A percentile compares a stretch with the other conserved stretches of the same genome.
Conservation (phyloP, 495 filamentous ascomycete species). For the Aspergillus hancockii region DNA sequence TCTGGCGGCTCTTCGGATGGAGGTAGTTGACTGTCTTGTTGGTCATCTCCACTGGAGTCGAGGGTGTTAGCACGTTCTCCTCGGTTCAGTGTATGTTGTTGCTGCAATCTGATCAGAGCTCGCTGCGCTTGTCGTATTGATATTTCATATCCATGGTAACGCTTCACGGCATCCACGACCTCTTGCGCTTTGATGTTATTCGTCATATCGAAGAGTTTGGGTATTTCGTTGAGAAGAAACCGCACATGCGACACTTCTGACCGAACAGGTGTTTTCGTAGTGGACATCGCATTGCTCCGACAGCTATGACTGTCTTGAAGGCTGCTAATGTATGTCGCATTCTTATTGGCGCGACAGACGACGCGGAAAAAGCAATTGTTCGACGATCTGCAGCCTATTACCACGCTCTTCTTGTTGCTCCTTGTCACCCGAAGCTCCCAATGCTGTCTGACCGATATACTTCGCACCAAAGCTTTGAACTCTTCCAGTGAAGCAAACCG, state of each 20-base stretch:
- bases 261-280: slow-evolving; percentile 40
- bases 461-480: slow-evolving; percentile 45
- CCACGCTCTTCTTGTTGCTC: slow-evolving; percentile 51
- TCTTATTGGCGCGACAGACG: slow-evolving; percentile 50
- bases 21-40: slow-evolving; percentile 17
- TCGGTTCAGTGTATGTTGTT: slow-evolving; percentile 28
- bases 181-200: slow-evolving; percentile 41
- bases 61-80: slow-evolving; percentile 24
- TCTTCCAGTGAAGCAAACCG: slow-evolving; percentile 46
- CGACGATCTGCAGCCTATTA: slow-evolving; percentile 46
- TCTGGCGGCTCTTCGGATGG: slow-evolving; percentile 20
- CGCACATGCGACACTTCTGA: slow-evolving; percentile 52
- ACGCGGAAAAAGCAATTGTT: slow-evolving; percentile 48
- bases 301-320: slow-evolving; percentile 48
- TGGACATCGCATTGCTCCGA: slow-evolving; percentile 34
- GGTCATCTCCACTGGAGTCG: slow-evolving; percentile 26
- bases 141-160: slow-evolving; percentile 50
- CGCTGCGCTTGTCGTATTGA: slow-evolving; percentile 49
- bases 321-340: slow-evolving; percentile 49
- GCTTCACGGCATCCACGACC: slow-evolving; percentile 47
- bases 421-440: slow-evolving; percentile 49
- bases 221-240: slow-evolving; percentile 47
- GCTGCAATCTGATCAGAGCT: slow-evolving; percentile 43
- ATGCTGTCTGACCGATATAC: slow-evolving; percentile 48
- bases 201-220: slow-evolving; percentile 48